Evolutionary conservation across 805 yeast species (phyloP).

Genomic region (Myxozyma vanderwaltii): DNA sequence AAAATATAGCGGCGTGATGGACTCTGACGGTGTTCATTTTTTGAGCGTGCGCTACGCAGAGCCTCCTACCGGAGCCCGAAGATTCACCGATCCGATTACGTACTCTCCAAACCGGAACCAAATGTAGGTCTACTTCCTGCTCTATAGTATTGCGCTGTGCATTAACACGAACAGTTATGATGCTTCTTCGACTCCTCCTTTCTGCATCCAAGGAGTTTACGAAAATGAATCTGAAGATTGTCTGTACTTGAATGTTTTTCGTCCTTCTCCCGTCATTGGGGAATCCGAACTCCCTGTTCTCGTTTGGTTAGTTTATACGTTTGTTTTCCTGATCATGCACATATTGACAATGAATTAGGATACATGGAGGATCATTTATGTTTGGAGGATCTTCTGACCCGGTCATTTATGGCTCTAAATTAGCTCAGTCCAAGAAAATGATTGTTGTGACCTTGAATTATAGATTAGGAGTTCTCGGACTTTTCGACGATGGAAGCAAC

Average conservation of each 20-base stretch:
- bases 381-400: slow-evolving; percentile 41
- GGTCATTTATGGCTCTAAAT: slow-evolving; percentile 36
- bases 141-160: neutral
- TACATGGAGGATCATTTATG: slow-evolving; percentile 45
- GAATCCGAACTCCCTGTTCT: slow-evolving; percentile 18
- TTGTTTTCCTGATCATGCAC: neutral
- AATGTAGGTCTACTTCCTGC: slow-evolving; percentile 7
- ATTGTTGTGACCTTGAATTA: slow-evolving; percentile 35
- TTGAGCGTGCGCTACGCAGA: slow-evolving; percentile 31
- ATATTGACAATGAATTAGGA: slow-evolving; percentile 42
- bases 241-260: slow-evolving; percentile 29
- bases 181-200: slow-evolving; percentile 31
- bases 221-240: slow-evolving; percentile 32
- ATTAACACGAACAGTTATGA: slow-evolving; percentile 16
- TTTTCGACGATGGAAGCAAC: slow-evolving; percentile 28
- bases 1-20: slow-evolving; percentile 16
- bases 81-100: slow-evolving; percentile 28
- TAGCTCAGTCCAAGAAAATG: slow-evolving; percentile 34
- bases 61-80: slow-evolving; percentile 24
- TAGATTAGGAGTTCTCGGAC: slow-evolving; percentile 34
- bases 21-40: slow-evolving; percentile 21
- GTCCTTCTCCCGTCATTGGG: slow-evolving; percentile 9
- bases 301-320: slow-evolving; percentile 14
- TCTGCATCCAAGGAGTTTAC: slow-evolving; percentile 20
- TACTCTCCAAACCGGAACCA: slow-evolving; percentile 5